Evolutionary conservation across 768 basidiomycete genomes (phyloP).

Genomic region (Tephrocybe sp.): DNA sequence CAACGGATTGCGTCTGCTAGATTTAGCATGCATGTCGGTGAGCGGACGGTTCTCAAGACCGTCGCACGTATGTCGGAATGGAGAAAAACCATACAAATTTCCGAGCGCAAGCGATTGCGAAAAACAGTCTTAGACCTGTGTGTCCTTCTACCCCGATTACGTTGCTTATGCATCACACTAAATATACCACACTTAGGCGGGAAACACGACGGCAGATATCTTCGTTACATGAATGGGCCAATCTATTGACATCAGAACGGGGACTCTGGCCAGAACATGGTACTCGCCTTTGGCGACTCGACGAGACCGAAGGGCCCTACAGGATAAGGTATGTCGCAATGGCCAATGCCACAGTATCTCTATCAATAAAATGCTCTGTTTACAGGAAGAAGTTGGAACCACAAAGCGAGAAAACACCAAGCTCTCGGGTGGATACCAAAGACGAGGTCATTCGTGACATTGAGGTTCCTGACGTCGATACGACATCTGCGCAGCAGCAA

Average conservation of each 20-base stretch:
- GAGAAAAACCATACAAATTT: slow-evolving; percentile 64
- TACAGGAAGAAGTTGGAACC: slow-evolving; percentile 78
- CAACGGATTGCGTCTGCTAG: slow-evolving; percentile 55
- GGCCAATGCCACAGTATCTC: background rate
- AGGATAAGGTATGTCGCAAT: slow-evolving; percentile 64
- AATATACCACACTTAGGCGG: slow-evolving; percentile 43
- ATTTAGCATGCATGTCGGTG: slow-evolving; percentile 64
- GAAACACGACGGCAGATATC: slow-evolving; percentile 75
- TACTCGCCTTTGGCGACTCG: slow-evolving; percentile 68
- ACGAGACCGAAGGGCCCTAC: slow-evolving; percentile 91
- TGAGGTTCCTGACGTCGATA: slow-evolving; percentile 50
- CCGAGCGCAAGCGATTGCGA: slow-evolving; percentile 71
- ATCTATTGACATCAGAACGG: slow-evolving; percentile 68
- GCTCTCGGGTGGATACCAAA: slow-evolving; percentile 44
- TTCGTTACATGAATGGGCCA: slow-evolving; percentile 58
- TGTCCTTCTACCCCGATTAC: slow-evolving; percentile 21
- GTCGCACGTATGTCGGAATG: slow-evolving; percentile 68
- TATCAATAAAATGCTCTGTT: background rate
- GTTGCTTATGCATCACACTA: background rate
- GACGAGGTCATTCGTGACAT: slow-evolving; percentile 49
- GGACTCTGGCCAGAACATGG: slow-evolving; percentile 76
- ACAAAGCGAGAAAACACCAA: slow-evolving; percentile 47
- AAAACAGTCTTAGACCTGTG: slow-evolving; percentile 77
- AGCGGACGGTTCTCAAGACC: slow-evolving; percentile 62
- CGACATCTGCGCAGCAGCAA: slow-evolving; percentile 46